Evolutionary conservation across 257 asterid species (phyloP), one percentile per base, ranked within the genome.

Genomic region (Jacaranda mimosifolia): DNA sequence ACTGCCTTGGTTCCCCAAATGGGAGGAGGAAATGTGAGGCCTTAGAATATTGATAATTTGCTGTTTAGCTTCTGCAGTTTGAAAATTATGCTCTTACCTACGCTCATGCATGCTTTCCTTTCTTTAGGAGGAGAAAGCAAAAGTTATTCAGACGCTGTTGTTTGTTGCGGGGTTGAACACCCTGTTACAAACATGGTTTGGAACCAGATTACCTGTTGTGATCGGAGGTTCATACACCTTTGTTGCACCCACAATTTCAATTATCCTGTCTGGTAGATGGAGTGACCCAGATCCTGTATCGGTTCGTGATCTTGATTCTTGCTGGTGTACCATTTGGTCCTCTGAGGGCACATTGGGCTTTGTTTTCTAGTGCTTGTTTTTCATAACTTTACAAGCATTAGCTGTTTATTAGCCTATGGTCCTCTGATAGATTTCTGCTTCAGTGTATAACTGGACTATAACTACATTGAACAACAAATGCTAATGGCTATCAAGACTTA

Each of bases 11-110:
- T 94, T 82, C 97, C 97, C 64, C 98, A 94, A 84, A 94, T 94
- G 98, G 98, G 98, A 84, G 98, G 98, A 45, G 96, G 97, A 90
- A 90, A 94, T 80, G 98, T 92, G 85, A 88, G 97, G 69, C 78
- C 49, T 80, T 74, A 19, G 18, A 53, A 72, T 74, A n/a, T n/a
- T n/a, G 15, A 42, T 62, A 32, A 77, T 58, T 18, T 40, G 26
- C 18, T 46, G 8, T 19, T 46, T 69, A 17, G 8, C 26, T 0
- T 7, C 66, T 46, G 9, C 32, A 26, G 10, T 39, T 39, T 51
- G 17, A n/a, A n/a, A n/a, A n/a, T 49, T 48, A 7, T 66, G 45
- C 49, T 0, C 4, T 9, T 62, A 9, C 15, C 19, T 62, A 0
- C 8, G 52, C 63, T 38, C 45, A 15, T 36, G 9, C 19, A 32